These are phyloP conservation scores for Phytopythium mirpurense DNA, from an alignment of 352 stramenopile species.

Conservation along the genomic window DNA sequence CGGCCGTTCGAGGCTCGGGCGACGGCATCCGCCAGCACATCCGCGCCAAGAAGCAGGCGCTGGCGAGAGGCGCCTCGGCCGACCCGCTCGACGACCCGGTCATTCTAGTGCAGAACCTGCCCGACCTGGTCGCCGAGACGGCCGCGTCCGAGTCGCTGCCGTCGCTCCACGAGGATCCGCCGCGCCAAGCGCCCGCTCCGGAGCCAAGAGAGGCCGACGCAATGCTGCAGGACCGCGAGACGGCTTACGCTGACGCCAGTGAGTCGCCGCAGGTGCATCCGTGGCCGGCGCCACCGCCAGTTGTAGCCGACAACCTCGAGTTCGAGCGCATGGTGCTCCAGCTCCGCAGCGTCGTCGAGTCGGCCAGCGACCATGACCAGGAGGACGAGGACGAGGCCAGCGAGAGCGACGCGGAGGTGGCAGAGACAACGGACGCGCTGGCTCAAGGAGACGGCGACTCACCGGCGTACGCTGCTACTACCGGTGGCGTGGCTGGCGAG, in stretches of 20 bases:
- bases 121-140: slow-evolving; percentile 22
- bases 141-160: slow-evolving; percentile 4
- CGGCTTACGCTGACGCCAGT: slow-evolving; percentile 13
- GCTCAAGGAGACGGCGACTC: neutral
- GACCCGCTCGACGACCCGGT: slow-evolving; percentile 57
- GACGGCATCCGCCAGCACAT: slow-evolving; percentile 31
- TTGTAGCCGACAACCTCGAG: slow-evolving; percentile 42
- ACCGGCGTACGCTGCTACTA: too few relatives aligned
- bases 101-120: slow-evolving; percentile 69
- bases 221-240: too few relatives aligned
- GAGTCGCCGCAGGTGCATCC: slow-evolving; percentile 7
- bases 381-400: slow-evolving; percentile 25
- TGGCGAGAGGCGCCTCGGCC: slow-evolving; percentile 5
- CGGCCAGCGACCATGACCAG: slow-evolving; percentile 28
- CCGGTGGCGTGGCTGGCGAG: too few relatives aligned
- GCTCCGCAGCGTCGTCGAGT: slow-evolving; percentile 56
- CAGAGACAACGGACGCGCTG: slow-evolving; percentile 3
- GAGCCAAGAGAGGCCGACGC: slow-evolving; percentile 1
- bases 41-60: slow-evolving; percentile 29
- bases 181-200: neutral
- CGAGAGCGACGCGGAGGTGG: slow-evolving; percentile 1
- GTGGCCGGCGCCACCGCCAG: slow-evolving; percentile 8
- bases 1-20: slow-evolving; percentile 7
- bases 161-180: slow-evolving; percentile 5
- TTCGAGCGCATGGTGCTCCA: slow-evolving; percentile 77